phyloP scores from a whole-genome alignment of 1,284 basidiomycete genomes.

The Trametes polyzona region DNA sequence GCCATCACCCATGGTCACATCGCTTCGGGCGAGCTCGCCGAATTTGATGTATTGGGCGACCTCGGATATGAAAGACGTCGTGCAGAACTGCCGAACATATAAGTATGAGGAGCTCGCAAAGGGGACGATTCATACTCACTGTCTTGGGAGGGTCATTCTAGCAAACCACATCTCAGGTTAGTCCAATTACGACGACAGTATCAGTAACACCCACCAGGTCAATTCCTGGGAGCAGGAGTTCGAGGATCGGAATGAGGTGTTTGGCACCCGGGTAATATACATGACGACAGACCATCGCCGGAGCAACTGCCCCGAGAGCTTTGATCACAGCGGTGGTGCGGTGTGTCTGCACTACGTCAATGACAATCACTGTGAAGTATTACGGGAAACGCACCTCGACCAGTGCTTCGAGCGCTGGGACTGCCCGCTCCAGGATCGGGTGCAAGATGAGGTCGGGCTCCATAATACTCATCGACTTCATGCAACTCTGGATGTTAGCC shows the following conservation, averaged over 20 bases:
- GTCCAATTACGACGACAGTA: too few species aligned
- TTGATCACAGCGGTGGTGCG: conserved; percentile 87
- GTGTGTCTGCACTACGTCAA: conserved; percentile 60
- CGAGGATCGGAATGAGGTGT: conserved; percentile 81
- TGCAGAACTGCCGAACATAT: conserved; percentile 57
- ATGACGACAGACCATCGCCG: conserved; percentile 77
- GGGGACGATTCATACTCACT: conserved; percentile 38
- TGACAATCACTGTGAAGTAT: not conserved
- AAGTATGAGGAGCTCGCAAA: conserved; percentile 6
- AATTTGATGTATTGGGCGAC: conserved; percentile 84
- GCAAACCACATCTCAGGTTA: not conserved
- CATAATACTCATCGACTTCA: conserved; percentile 79
- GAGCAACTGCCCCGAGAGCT: conserved; percentile 80
- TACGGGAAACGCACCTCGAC: conserved; percentile 58
- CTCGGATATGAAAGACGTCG: conserved; percentile 77
- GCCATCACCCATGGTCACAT: conserved; percentile 24
- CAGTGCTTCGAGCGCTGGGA: conserved; percentile 86
- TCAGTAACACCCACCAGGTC: conserved; percentile 58
- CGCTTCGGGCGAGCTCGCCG: conserved; percentile 59
- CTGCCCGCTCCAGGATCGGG: conserved; percentile 84
- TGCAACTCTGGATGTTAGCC: conserved; percentile 67
- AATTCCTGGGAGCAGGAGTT: conserved; percentile 87
- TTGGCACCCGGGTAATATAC: conserved; percentile 83
- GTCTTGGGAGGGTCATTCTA: conserved; percentile 93
- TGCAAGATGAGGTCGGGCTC: conserved; percentile 90